These are phyloP conservation scores for Evansstolkia leycettana DNA, from an alignment of 495 filamentous ascomycete species.

Conservation along the genomic window DNA sequence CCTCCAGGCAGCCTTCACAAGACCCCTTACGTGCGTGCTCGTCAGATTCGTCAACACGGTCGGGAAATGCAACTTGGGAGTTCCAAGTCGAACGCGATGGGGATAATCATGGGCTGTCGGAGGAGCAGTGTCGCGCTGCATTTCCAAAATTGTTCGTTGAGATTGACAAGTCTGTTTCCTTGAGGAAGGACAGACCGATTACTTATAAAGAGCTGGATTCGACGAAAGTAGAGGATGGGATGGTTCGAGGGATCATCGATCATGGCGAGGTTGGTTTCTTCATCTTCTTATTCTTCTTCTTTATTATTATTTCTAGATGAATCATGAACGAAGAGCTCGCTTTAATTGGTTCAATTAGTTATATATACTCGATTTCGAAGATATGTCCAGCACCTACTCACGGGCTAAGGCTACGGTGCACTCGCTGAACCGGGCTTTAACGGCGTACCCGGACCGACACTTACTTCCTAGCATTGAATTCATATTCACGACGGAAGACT, in stretches of 20 bases:
- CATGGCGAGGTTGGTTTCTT: conserved; percentile 24
- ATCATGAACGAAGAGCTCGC: neutral
- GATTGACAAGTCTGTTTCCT: conserved; percentile 22
- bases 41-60: no score
- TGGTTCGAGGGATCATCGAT: conserved; percentile 28
- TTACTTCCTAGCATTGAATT: conserved; percentile 54
- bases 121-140: conserved; percentile 26
- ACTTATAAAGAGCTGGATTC: conserved; percentile 22
- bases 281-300: neutral
- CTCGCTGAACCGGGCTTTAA: conserved; percentile 26
- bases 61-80: conserved; percentile 14
- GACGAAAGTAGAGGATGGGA: conserved; percentile 17
- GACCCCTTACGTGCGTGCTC: no score
- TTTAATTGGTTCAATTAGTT: conserved; percentile 13
- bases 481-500: conserved; percentile 39
- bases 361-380: conserved; percentile 25
- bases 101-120: conserved; percentile 26
- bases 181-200: conserved; percentile 7
- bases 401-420: conserved; percentile 28
- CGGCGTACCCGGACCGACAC: conserved; percentile 28
- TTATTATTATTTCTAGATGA: neutral
- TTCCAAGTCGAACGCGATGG: conserved; percentile 22
- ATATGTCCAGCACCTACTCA: conserved; percentile 20
- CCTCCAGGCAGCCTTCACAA: no score
- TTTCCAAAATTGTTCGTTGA: conserved; percentile 36